Base-by-base conservation (phyloP, 192 early-diverging fungal genomes). In the Coemansia sp. region DNA sequence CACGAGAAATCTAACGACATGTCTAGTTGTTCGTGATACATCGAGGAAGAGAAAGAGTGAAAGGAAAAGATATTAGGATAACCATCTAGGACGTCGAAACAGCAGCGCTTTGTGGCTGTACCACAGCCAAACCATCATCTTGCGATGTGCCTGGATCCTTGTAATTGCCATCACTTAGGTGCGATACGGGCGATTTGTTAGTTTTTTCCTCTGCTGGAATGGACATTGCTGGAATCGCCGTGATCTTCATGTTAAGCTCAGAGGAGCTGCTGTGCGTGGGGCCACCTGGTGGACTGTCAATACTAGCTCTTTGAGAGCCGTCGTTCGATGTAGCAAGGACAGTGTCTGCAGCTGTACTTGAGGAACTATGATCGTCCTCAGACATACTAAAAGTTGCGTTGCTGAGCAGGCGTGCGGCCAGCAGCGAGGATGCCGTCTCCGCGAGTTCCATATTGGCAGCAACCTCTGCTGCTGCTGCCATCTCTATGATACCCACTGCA, bases 361-460 rank as follows among this genome's bases (percentile, higher is more conserved):
- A 43, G 29, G 29, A 57, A 21, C 53, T 13, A n/a, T 42, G 29
- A 7, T 25, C 15, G 63, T 37, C 31, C 26, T 37, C 10, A 15
- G 29, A 21, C 29, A 57, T 26, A 23, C 23, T 30, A 3, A 33
- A 34, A 40, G 15, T 31, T 25, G 21, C 25, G 23, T 58, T 57
- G 31, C 33, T 31, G n/a, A 29, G 48, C 33, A 35, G 25, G 28
- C 72, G 69, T 7, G 25, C 49, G 2, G 61, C 53, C 4, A 63
- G 52, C n/a, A 77, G 33, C 7, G 70, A 60, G 20, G 61, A 33
- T 33, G 75, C 62, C 21, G 52, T 33, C n/a, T 68, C 66, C 43
- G 75, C 66, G 21, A 74, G 42, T 58, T 80, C 68, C 29, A 64
- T 39, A 33, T 74, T 66, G 26, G 65, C 77, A 35, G 62, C 66